phyloP scores from a whole-genome alignment of 2,329 filamentous ascomycete genomes.

The Exophiala dermatitidis region DNA sequence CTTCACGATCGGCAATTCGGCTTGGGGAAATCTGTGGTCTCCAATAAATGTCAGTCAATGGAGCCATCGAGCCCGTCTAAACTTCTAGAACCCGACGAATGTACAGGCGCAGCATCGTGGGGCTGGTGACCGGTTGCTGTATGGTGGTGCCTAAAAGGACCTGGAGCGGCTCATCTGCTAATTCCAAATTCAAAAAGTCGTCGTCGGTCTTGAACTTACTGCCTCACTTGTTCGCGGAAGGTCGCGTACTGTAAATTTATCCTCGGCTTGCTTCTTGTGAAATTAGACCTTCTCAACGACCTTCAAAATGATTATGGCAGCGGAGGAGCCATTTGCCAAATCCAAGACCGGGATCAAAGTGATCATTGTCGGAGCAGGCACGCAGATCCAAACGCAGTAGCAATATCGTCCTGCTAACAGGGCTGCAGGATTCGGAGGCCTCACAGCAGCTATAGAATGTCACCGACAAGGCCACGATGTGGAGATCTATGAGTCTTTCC shows the following conservation, averaged over 20 bases:
- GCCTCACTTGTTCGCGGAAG: no score
- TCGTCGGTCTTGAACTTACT: no score
- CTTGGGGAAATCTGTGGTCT: conserved; percentile 9
- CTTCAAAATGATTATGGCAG: conserved; percentile 9
- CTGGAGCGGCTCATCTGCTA: no score
- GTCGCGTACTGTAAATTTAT: no score
- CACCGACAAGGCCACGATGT: conserved; percentile 26
- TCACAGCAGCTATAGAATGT: conserved; percentile 32
- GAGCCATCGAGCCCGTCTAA: not conserved
- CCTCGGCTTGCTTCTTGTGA: no score
- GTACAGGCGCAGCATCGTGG: not conserved
- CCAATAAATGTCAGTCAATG: not conserved
- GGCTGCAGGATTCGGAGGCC: conserved; percentile 30
- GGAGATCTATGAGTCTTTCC: conserved; percentile 22
- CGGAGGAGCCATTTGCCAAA: conserved; percentile 28
- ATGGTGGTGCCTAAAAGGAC: no score
- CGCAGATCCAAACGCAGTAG: not conserved
- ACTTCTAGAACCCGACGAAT: not conserved
- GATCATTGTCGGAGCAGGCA: conserved; percentile 44
- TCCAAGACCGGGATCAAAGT: conserved; percentile 47
- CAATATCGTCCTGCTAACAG: not conserved
- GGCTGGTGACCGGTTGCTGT: no score
- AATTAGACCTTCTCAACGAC: not conserved
- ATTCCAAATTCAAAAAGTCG: no score
- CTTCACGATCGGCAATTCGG: conserved; percentile 18